These are phyloP conservation scores for Capronia americana DNA, from an alignment of 2,329 filamentous ascomycete genomes.

Conservation along the genomic window DNA sequence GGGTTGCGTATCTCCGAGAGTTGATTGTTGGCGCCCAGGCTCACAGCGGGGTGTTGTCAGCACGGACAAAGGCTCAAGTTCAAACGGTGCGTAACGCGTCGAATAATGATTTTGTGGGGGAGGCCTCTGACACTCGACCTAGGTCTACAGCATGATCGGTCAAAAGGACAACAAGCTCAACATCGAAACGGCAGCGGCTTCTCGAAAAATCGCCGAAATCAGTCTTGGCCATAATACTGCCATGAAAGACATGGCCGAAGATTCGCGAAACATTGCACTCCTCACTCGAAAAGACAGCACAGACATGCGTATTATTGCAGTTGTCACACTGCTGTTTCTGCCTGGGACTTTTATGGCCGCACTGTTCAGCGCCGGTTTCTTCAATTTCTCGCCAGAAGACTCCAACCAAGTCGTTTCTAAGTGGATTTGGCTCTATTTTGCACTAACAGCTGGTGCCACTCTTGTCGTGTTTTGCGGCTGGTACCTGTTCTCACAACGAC, in stretches of 20 bases:
- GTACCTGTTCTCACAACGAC: constrained; percentile 15
- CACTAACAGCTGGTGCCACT: constrained; percentile 20
- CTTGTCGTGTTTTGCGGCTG: constrained; percentile 20
- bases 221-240: constrained; percentile 24
- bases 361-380: constrained; percentile 25
- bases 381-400: constrained; percentile 25
- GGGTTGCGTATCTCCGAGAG: constrained; percentile 26
- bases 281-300: constrained; percentile 43
- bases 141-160: constrained; percentile 32
- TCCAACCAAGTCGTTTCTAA: constrained; percentile 25
- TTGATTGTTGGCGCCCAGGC: constrained; percentile 27
- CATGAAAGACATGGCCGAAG: constrained; percentile 29
- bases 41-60: constrained; percentile 18
- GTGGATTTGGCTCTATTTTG: constrained; percentile 32
- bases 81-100: constrained; percentile 19
- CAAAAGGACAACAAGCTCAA: constrained; percentile 30
- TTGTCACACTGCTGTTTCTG: constrained; percentile 51
- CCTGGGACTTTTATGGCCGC: constrained; percentile 51
- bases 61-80: constrained; percentile 28
- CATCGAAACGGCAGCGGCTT: constrained; percentile 30
- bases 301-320: constrained; percentile 49
- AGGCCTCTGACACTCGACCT: neutral
- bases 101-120: neutral
- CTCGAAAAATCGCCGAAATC: constrained; percentile 19
- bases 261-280: constrained; percentile 25